phyloP scores from a whole-genome alignment of 257 asterid species.

The Salvia miltiorrhiza region DNA sequence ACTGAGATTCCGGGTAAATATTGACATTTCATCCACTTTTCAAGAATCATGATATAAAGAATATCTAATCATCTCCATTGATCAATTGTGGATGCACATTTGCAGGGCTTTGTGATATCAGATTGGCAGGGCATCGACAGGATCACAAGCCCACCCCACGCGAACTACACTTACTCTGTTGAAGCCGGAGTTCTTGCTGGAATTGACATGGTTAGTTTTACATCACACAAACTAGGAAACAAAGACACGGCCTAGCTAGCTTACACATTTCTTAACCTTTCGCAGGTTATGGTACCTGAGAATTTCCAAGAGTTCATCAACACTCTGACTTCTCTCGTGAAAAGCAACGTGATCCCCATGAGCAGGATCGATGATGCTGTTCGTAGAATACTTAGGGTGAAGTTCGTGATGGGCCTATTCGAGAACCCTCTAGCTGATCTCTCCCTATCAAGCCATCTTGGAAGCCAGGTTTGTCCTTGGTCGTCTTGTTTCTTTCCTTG shows the following conservation, averaged over 20 bases:
- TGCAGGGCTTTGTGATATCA: constrained; percentile 85
- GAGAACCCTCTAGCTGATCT: constrained; percentile 62
- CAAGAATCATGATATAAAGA: not conserved
- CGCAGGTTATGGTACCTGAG: constrained; percentile 44
- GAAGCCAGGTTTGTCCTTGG: constrained; percentile 35
- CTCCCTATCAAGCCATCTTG: constrained; percentile 45
- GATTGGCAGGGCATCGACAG: constrained; percentile 87
- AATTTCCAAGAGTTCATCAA: constrained; percentile 41
- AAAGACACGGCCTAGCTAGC: too few relatives aligned
- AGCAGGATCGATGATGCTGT: constrained; percentile 69
- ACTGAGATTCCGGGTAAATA: constrained; percentile 61
- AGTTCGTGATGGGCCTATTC: constrained; percentile 47
- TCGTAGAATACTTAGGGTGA: constrained; percentile 50
- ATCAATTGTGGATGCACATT: not conserved
- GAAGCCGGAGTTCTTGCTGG: constrained; percentile 77
- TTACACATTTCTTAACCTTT: too few relatives aligned
- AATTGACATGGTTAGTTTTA: constrained; percentile 61
- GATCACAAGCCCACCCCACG: constrained; percentile 67
- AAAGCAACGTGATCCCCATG: constrained; percentile 40
- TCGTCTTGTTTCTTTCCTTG: not conserved
- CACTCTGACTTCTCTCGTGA: constrained; percentile 40
- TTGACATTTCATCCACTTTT: not conserved
- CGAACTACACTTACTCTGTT: constrained; percentile 79
- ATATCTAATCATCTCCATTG: not conserved
- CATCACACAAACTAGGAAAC: too few relatives aligned